These are phyloP conservation scores for Sisymbrium altissimum DNA, from an alignment of 345 rosid species.

Conservation along the genomic window DNA sequence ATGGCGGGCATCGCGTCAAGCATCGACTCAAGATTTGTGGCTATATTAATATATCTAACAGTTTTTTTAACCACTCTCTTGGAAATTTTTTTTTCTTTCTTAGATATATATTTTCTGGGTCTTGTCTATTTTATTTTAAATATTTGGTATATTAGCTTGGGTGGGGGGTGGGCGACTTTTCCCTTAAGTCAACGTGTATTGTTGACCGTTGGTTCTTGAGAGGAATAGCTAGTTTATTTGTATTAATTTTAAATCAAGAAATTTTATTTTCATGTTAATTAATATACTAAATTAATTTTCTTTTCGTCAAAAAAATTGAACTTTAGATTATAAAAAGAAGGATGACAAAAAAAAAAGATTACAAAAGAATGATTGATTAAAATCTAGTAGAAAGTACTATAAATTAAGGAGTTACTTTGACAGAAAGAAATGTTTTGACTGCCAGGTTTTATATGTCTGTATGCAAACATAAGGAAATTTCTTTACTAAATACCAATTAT, in stretches of 20 bases:
- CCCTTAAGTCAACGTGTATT: conserved; percentile 27
- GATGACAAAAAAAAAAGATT: no score
- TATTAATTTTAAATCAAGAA: background rate
- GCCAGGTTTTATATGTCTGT: background rate
- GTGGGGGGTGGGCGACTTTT: conserved; percentile 26
- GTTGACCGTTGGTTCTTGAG: conserved; percentile 31
- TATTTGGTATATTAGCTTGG: conserved; percentile 14
- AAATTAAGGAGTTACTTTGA: background rate
- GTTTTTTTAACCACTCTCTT: conserved; percentile 13
- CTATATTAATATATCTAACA: conserved; percentile 19
- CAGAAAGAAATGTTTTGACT: background rate
- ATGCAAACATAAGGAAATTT: background rate
- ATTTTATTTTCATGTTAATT: background rate
- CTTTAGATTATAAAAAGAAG: background rate
- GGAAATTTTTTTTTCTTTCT: background rate
- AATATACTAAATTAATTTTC: background rate
- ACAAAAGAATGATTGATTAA: background rate
- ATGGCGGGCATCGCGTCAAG: conserved; percentile 24
- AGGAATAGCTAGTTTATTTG: conserved; percentile 27
- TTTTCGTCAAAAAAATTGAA: background rate
- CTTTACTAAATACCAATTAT: background rate
- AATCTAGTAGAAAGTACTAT: background rate
- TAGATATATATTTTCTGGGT: background rate
- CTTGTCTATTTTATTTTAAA: background rate
- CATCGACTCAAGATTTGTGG: conserved; percentile 27